Conservation (phyloP, 257 asterid genomes). For the Ophiorrhiza pumila region DNA sequence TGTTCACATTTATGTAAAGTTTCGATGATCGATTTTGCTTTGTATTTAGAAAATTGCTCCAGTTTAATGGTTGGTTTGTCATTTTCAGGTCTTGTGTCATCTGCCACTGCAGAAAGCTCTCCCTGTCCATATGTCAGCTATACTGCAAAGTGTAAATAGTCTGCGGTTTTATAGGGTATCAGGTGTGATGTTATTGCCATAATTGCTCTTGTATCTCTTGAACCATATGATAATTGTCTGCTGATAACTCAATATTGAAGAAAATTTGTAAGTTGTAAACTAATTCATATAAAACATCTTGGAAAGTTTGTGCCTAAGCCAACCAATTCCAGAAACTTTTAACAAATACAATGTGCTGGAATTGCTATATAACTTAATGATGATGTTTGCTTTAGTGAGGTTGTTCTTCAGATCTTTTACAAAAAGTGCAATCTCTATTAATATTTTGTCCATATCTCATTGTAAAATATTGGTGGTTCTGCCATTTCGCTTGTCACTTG, state of each 20-base stretch:
- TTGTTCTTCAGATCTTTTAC: not conserved
- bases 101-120: conserved; percentile 84
- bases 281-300: not conserved
- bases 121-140: conserved; percentile 90
- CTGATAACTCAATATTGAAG: not conserved
- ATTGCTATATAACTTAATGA: too few relatives aligned
- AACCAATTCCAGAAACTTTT: too few relatives aligned
- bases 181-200: conserved; percentile 63
- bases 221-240: not conserved
- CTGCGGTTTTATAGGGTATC: conserved; percentile 82
- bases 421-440: not conserved
- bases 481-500: too few relatives aligned
- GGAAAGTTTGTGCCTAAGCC: too few relatives aligned
- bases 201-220: conserved; percentile 12
- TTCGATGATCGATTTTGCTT: not conserved
- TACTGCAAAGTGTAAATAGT: conserved; percentile 83
- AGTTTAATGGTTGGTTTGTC: conserved; percentile 24
- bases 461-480: too few relatives aligned
- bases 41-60: not conserved
- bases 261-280: not conserved
- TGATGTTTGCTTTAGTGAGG: not conserved
- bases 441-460: too few relatives aligned
- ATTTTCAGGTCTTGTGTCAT: conserved; percentile 72
- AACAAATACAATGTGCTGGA: too few relatives aligned
- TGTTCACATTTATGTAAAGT: not conserved